Base-by-base conservation (phyloP, 257 asterid genomes). In the Nicotiana undulata region DNA sequence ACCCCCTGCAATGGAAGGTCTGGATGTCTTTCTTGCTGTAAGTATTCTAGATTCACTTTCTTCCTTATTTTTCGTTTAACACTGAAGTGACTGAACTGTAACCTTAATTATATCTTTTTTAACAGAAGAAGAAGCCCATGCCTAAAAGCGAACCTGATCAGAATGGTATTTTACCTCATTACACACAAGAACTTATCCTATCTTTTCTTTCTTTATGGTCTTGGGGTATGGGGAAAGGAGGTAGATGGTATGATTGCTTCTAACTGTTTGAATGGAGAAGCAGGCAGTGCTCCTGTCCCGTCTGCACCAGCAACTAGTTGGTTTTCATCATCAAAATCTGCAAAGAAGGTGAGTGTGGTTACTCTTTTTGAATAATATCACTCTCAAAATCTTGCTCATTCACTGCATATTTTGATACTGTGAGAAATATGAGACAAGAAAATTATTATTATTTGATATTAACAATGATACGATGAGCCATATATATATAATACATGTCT, bases 271-370 rank as follows among this genome's bases (percentile, higher is more conserved):
- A 77, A 31, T 77, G 79, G 55, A 81, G 70, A 75, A 82, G 80
- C 89, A 92, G 98, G 93, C 63, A 85, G 77, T 85, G 75, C 91
- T 80, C 86, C 81, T 81, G 82, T 83, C 88, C 93, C 89, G 82
- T 75, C 91, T 82, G 86, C 98, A 77, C 91, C 95, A 79, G 85
- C 99, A 80, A 93, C 95, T 86, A 76, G 88, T 86, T 96, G 99
- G 99, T 96, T 96, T 92, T 76, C 97, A 74, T 94, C 98, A 52
- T 53, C 96, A 40, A 92, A 90, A 87, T 92, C 99, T 76, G 94
- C 94, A 53, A 96, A 91, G 86, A 94, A 93, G 97, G 99, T 95
- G 31, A 4, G 60, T 15, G 9, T 70, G 24, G 6, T 20, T 11
- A 24, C 8, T 29, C 44, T 15, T 55, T 70, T 17, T 32, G 13